Conservation (phyloP, 441 rosid genomes). For the Pelargonium cotyledonis region DNA sequence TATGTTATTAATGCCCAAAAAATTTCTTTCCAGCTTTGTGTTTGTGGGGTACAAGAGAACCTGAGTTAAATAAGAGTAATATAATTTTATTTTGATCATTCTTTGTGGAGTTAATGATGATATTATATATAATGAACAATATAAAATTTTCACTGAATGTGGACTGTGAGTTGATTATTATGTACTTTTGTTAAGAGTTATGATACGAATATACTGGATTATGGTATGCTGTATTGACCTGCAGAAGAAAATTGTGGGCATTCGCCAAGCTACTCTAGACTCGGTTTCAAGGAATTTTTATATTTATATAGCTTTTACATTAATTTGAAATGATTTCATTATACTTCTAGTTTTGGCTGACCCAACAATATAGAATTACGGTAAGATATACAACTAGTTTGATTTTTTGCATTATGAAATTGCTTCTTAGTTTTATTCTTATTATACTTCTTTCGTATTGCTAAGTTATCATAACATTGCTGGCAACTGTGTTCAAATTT, state of each 20-base stretch:
- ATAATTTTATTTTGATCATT: neutral
- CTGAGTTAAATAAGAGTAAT: neutral
- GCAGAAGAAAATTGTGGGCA: no score
- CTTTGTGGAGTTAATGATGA: neutral
- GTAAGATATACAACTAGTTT: neutral
- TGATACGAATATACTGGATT: no score
- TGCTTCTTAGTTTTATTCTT: neutral
- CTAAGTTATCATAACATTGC: neutral
- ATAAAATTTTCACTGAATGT: no score
- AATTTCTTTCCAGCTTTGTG: neutral
- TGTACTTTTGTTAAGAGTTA: no score
- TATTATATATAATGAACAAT: no score
- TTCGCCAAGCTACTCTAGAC: no score
- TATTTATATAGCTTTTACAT: neutral
- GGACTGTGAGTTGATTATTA: no score
- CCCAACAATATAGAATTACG: neutral
- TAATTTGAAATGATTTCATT: neutral
- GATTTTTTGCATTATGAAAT: neutral
- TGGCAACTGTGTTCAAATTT: constrained; percentile 1
- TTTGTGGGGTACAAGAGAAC: neutral
- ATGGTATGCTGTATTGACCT: no score
- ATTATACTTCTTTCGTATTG: neutral
- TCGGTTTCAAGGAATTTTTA: neutral
- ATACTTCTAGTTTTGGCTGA: neutral
- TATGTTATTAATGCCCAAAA: neutral